Base-by-base conservation (phyloP, 306 rosid genomes). In the Cicer cuneatum region DNA sequence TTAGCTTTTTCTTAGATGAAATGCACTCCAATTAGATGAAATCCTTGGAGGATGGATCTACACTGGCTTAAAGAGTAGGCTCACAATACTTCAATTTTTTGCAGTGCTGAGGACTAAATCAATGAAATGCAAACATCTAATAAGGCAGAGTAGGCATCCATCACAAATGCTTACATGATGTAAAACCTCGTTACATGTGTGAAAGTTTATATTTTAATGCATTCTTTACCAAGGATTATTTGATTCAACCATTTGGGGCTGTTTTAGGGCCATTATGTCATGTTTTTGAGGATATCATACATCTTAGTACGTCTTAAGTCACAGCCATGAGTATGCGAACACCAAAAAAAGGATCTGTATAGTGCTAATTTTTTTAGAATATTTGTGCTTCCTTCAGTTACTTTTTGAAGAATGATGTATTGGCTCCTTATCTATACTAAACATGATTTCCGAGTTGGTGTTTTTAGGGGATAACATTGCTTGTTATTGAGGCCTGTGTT, bases 21-120 rank as follows among this genome's bases (percentile, higher is more conserved):
- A 62, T 62, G 42, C 2, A 18, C 68, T 64, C 14, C 73, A 29
- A 53, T 72, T 71, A 7, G 45, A 43, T 43, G 61, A 78, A 72
- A 78, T 63, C 60, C 73, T 9, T 73, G 64, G 74, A 46, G 35
- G 54, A 63, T 43, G 48, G 53, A 71, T 45, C 52, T 62, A 48
- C 73, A 19, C 47, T 72, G 68, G 61, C 59, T 78, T 63, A 47
- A 52, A 48, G 71, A 45, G 73, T 19, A 66, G 45, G 45, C 7
- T 69, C 47, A 8, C 8, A 39, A 16, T 63, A 43, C 52, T 71
- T 64, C 66, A 35, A 48, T 2, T 53, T 48, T 64, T 79, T 71
- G 58, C 9, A 21, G 40, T 49, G 66, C 24, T 40, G 39, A 62
- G 40, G 37, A 38, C 53, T 59, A 39, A 19, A 59, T 37, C 9